phyloP scores from a whole-genome alignment of 1,284 basidiomycete genomes.

The Cystobasidium pallidum region DNA sequence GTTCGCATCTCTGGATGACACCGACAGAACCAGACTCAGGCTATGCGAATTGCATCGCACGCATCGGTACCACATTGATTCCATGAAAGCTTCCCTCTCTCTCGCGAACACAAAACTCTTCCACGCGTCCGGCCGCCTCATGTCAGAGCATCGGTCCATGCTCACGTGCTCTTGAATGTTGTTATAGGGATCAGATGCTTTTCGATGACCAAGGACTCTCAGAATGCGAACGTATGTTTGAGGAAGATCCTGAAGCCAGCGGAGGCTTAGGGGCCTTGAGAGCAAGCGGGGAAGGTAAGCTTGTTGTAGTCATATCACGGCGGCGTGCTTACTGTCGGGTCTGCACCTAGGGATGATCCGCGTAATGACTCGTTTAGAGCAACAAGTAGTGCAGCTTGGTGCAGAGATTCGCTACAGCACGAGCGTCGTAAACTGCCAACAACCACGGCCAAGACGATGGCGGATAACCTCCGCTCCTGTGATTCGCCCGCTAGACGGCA shows the following conservation, averaged over 20 bases:
- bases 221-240: conserved; percentile 44
- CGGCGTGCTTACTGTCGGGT: neutral
- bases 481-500: conserved; percentile 10
- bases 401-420: conserved; percentile 45
- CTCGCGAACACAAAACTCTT: too few relatives aligned
- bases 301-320: neutral
- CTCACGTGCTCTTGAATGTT: neutral
- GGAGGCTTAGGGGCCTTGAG: conserved; percentile 47
- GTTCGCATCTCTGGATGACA: too few relatives aligned
- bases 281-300: conserved; percentile 45
- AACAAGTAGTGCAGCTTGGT: conserved; percentile 41
- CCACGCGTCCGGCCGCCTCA: too few relatives aligned
- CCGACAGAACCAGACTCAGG: too few relatives aligned
- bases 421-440: conserved; percentile 35
- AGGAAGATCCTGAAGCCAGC: conserved; percentile 31
- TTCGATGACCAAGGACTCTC: conserved; percentile 40
- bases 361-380: conserved; percentile 46
- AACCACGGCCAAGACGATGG: conserved; percentile 41
- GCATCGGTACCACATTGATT: too few relatives aligned
- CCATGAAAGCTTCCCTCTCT: too few relatives aligned
- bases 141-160: too few relatives aligned
- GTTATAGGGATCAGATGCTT: conserved; percentile 36
- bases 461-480: conserved; percentile 6
- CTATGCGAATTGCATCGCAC: too few relatives aligned
- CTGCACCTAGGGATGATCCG: conserved; percentile 44